phyloP scores from a whole-genome alignment of 148 eudicot genomes.

The Vaccinium darrowii region DNA sequence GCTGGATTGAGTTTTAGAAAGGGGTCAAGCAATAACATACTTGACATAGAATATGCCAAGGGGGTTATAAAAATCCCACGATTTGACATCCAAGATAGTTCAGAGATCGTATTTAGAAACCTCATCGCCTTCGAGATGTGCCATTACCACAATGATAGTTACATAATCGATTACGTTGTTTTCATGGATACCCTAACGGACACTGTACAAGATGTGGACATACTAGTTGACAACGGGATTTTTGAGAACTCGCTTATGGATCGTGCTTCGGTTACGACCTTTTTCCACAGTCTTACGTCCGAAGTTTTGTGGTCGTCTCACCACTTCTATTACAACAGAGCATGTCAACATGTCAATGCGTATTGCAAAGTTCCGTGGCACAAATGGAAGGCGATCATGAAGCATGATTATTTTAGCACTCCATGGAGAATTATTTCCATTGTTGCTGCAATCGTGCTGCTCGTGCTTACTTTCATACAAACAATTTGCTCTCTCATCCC shows the following conservation, averaged over 20 bases:
- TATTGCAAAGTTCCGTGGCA: neutral
- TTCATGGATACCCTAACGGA: neutral
- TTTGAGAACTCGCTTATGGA: neutral
- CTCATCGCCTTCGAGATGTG: constrained; percentile 44
- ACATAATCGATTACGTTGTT: constrained; percentile 15
- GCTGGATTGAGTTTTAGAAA: constrained; percentile 31
- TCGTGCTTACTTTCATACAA: neutral
- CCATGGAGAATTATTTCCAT: neutral
- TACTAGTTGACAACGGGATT: neutral
- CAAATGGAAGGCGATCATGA: constrained; percentile 1
- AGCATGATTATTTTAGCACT: constrained; percentile 9
- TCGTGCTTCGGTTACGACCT: neutral
- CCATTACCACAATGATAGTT: constrained; percentile 22
- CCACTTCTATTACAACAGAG: neutral
- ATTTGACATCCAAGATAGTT: constrained; percentile 13
- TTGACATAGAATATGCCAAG: constrained; percentile 24
- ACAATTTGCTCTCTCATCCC: neutral
- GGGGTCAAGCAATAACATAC: constrained; percentile 1
- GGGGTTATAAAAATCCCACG: constrained; percentile 35
- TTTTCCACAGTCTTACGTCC: neutral
- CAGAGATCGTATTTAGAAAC: constrained; percentile 29
- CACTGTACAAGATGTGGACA: constrained; percentile 5
- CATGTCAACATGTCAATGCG: neutral
- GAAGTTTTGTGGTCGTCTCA: accelerated
- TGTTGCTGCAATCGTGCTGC: neutral